Evolutionary conservation across 176 grass and related monocot species (phyloP), one percentile per base, ranked within the genome.

Genomic region (Paspalum vaginatum): DNA sequence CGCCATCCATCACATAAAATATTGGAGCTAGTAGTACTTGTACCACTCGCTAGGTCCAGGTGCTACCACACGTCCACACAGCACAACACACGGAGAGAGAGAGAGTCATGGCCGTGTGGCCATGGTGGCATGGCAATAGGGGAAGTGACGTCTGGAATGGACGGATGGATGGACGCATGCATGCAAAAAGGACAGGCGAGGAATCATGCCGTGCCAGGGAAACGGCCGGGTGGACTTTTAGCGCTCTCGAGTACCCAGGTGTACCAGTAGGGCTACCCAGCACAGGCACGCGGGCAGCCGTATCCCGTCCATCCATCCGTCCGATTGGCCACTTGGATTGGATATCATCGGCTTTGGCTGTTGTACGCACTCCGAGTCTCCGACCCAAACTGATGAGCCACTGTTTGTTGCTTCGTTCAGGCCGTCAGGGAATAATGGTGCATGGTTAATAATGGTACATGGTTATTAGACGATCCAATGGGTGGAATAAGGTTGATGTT

Each of bases 101-200:
- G 49, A 11, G 25, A 4, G 73, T 57, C 56, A 78, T 70, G 72
- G 55, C 44, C 8, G 73, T 24, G 76, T 82, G 85, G 63, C 46
- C 13, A 48, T 40, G 16, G 61, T 52, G 63, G 64, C 13, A 40
- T 40, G 16, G 61, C 72, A 25, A 40, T 17, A 41, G 85, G 68
- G 20, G 78, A 88, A 58, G 81, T 79, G 86, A 84, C 81, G 81
- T 62, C 38, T 68, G 68, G 73, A 80, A 56, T 65, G 59, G 73
- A 80, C 76, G 58, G 77, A 65, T 26, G 69, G 67, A 88, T 83
- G 74, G 86, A 88, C 86, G 75, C 75, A 43, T 88, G 86, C 86
- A 88, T 79, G 86, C 80, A 77, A 53, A 70, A 77, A 58, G 48
- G 9, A 8, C 18, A 44, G 37, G 24, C 7, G 43, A 32, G 52